Evolutionary conservation across 2,329 filamentous ascomycete genomes (phyloP).

Genomic region (Penicillium sp.): DNA sequence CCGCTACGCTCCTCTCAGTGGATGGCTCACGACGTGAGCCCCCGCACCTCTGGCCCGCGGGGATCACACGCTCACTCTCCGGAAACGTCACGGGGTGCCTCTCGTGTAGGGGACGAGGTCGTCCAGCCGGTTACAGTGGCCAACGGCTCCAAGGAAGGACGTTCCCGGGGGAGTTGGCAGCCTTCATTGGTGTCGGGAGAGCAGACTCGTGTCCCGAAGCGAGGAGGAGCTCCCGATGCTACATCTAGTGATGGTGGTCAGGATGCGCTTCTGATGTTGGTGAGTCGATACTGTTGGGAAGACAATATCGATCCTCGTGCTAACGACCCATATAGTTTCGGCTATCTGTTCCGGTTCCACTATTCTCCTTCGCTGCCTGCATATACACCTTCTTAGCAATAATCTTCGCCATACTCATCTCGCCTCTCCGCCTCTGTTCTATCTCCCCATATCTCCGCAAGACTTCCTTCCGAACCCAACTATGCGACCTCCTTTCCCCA

Average conservation of each 20-base stretch:
- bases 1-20: conserved; percentile 14
- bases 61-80: conserved; percentile 24
- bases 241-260: conserved; percentile 31
- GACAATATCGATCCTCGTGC: not conserved
- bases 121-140: conserved; percentile 27
- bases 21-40: conserved; percentile 16
- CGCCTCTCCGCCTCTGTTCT: conserved; percentile 57
- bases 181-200: conserved; percentile 38
- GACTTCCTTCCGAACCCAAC: conserved; percentile 50
- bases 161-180: conserved; percentile 32
- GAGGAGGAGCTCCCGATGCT: conserved; percentile 27
- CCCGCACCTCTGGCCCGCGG: conserved; percentile 26
- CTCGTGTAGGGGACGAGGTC: conserved; percentile 23
- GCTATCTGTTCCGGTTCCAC: conserved; percentile 54
- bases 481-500: conserved; percentile 55
- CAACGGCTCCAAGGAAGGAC: conserved; percentile 33
- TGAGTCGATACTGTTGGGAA: conserved; percentile 19
- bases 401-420: conserved; percentile 51
- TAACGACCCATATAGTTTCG: conserved; percentile 46
- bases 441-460: conserved; percentile 43
- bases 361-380: conserved; percentile 55
- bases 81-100: conserved; percentile 24
- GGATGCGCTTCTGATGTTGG: conserved; percentile 48
- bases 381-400: conserved; percentile 57
- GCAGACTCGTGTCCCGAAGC: conserved; percentile 30